A percentile compares a stretch with the other conserved stretches of the same genome.
Conservation (phyloP, 2,329 filamentous ascomycete genomes). For the Blastomyces parvus region DNA sequence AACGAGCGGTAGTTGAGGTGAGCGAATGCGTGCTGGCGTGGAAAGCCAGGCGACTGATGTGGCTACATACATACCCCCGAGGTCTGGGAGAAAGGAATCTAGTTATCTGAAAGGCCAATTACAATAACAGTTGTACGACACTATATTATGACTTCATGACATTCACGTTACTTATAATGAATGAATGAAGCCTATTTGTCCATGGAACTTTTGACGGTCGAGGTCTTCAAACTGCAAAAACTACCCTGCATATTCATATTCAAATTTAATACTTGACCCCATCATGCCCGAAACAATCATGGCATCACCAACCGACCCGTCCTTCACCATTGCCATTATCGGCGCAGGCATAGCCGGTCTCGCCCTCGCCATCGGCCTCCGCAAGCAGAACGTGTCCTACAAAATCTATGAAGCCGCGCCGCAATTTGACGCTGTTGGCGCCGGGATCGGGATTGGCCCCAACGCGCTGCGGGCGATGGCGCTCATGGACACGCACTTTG, state of each 20-base stretch:
- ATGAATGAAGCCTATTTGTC: no score
- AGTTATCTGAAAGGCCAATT: no score
- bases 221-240: no score
- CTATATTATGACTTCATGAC: no score
- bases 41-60: no score
- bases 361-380: slow-evolving; percentile 2
- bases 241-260: no score
- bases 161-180: no score
- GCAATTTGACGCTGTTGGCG: background rate
- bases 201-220: background rate
- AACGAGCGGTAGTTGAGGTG: background rate
- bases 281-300: background rate
- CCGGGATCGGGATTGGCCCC: background rate
- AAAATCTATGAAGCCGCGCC: slow-evolving; percentile 6
- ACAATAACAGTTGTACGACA: no score
- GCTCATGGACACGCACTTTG: background rate
- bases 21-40: background rate
- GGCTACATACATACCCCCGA: no score
- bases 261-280: no score
- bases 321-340: slow-evolving; percentile 4
- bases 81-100: no score
- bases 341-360: slow-evolving; percentile 6
- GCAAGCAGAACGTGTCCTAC: background rate
- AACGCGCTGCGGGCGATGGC: background rate
- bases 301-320: background rate